Conservation (phyloP, 352 stramenopile species). For the Globisporangium sylvaticum region DNA sequence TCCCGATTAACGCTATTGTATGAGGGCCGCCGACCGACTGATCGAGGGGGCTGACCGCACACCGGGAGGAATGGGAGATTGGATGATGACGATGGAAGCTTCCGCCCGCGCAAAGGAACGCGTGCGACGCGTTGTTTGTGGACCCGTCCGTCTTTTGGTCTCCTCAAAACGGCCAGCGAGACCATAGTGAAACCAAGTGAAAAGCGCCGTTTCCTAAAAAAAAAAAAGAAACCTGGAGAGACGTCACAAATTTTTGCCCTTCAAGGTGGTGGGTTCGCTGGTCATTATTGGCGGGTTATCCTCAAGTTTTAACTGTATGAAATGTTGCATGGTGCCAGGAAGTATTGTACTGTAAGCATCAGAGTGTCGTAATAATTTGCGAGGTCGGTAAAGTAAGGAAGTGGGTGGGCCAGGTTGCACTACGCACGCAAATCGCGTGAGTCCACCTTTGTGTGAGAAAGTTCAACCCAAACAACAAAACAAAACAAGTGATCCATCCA, state of each 20-base stretch:
- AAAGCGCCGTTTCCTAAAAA: not conserved
- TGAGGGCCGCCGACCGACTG: too few species aligned
- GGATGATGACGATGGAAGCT: not conserved
- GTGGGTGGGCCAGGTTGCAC: not conserved
- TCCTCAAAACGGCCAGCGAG: not conserved
- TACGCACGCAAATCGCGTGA: not conserved
- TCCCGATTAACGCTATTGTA: not conserved
- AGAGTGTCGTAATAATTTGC: not conserved
- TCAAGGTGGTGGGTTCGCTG: not conserved
- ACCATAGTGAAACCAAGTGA: not conserved
- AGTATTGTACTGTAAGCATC: not conserved
- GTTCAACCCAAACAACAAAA: not conserved
- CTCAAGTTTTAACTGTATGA: not conserved
- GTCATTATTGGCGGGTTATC: not conserved
- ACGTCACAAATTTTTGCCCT: not conserved
- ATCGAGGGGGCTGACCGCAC: not conserved
- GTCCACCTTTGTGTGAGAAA: not conserved
- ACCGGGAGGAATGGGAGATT: not conserved
- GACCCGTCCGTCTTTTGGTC: not conserved
- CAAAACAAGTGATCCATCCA: not conserved
- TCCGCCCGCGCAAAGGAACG: not conserved
- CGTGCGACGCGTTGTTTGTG: not conserved
- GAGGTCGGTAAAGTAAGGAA: too few species aligned
- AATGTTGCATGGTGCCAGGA: not conserved
- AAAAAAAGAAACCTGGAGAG: not conserved